These are phyloP conservation scores for Heliophila coronopifolia DNA, from an alignment of 441 rosid species.

Conservation along the genomic window DNA sequence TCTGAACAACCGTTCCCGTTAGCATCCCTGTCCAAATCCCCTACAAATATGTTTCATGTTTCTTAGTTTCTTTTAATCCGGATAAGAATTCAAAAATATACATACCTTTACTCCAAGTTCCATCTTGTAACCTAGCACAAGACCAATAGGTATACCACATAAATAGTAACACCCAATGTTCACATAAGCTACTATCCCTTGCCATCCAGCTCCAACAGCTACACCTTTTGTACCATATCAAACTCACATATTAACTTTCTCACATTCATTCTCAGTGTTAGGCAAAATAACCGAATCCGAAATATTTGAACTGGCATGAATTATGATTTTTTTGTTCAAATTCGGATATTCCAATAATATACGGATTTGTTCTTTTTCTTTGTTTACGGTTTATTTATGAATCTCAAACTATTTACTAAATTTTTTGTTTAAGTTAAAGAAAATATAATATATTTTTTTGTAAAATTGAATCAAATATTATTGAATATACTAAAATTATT, in stretches of 20 bases:
- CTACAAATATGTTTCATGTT: slow-evolving; percentile 11
- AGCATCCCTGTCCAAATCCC: slow-evolving; percentile 61
- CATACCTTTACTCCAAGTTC: slow-evolving; percentile 40
- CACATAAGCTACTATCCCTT: slow-evolving; percentile 49
- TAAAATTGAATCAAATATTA: too few relatives aligned
- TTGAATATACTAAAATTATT: too few relatives aligned
- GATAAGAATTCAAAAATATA: background rate
- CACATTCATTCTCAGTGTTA: background rate
- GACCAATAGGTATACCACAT: slow-evolving; percentile 53
- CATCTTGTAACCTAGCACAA: slow-evolving; percentile 41
- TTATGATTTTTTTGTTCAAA: too few relatives aligned
- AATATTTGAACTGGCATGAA: too few relatives aligned
- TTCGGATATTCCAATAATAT: too few relatives aligned
- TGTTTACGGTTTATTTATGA: too few relatives aligned
- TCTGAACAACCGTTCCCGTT: slow-evolving; percentile 42
- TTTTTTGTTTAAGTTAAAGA: too few relatives aligned
- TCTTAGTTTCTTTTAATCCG: background rate
- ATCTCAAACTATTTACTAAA: too few relatives aligned
- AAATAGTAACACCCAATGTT: slow-evolving; percentile 49
- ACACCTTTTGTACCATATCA: slow-evolving; percentile 31
- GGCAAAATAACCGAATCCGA: too few relatives aligned
- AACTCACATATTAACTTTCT: too few relatives aligned
- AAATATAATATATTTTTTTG: too few relatives aligned
- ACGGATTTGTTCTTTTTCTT: too few relatives aligned
- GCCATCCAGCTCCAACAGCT: slow-evolving; percentile 73